Base-by-base conservation (phyloP, 2,329 filamentous ascomycete genomes). In the Phoma sp. region DNA sequence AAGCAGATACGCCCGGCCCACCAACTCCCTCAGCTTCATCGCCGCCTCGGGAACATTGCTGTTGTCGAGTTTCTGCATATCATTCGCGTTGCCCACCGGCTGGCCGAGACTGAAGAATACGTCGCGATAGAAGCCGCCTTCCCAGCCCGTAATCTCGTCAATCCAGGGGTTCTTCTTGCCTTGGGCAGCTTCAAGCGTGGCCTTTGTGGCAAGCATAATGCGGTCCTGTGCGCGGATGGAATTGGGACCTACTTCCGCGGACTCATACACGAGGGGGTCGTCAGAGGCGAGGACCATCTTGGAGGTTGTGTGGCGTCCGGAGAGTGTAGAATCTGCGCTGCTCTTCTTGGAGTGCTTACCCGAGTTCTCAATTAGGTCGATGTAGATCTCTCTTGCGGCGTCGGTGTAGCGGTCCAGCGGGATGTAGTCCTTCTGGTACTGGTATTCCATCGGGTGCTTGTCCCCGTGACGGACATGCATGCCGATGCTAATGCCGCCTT, bases 401-500 rank as follows among this genome's bases (percentile, higher is more conserved):
- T 86, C 80, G 25, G 81, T 77, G 70, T 92, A 96, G 20, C 84
- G 76, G 47, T 88, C 83, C 0, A 91, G 79, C 0, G 92, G 92
- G 15, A 96, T 85, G 68, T 96, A 96, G 25, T 89, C 88, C 48
- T 87, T 83, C 37, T 84, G 83, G 74, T 92, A 93, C 71, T 93
- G 88, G 65, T 83, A 88, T 71, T 93, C 90, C 52, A 86, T 80
- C 0, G 92, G 91, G 62, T 91, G 90, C 7, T 85, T 80, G 71
- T 96, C 92, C 23, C 92, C 92, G 49, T 87, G 89, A 11, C 92
- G 89, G 53, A 96, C 84, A 62, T 96, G 92, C 43, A 95, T 75
- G 18, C 90, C 91, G 32, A 96, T 78, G 26, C 84, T 78, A 14
- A 84, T 80, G 42, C 83, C 82, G 20, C 79, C 79, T 7, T 78